Evolutionary conservation across 345 rosid genomes (phyloP).

Genomic region (Zanthoxylum bungeanum): DNA sequence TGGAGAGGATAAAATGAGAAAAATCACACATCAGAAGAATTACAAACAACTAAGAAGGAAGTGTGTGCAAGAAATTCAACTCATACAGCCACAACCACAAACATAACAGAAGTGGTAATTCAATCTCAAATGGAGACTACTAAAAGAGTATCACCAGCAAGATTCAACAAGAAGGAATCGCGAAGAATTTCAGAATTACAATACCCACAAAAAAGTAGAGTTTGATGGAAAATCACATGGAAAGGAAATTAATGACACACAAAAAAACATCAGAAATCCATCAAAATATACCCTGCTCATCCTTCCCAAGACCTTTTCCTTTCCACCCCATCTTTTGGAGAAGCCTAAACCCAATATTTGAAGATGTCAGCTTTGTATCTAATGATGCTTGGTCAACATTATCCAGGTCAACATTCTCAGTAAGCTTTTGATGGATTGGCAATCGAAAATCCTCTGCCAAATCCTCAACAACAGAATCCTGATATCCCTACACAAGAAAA

Average conservation of each 20-base stretch:
- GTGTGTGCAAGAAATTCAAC: neutral
- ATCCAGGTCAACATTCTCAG: slow-evolving; percentile 84
- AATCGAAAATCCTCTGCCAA: slow-evolving; percentile 66
- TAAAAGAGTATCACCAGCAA: neutral
- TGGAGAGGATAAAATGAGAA: neutral
- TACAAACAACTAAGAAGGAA: neutral
- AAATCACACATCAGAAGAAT: neutral
- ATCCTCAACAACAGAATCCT: slow-evolving; percentile 70
- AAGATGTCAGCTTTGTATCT: slow-evolving; percentile 69
- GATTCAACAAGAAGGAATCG: neutral
- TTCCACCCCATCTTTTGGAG: slow-evolving; percentile 99
- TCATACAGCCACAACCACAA: too few relatives aligned
- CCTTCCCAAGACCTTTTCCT: slow-evolving; percentile 94
- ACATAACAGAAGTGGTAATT: too few relatives aligned
- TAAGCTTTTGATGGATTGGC: slow-evolving; percentile 68
- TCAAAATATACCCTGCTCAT: slow-evolving; percentile 69
- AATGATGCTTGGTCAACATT: slow-evolving; percentile 87
- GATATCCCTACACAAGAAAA: slow-evolving; percentile 29
- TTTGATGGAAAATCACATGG: neutral
- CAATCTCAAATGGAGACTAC: too few relatives aligned
- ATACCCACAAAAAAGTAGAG: neutral
- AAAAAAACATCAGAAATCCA: neutral
- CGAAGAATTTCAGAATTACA: neutral
- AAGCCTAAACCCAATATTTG: slow-evolving; percentile 94
- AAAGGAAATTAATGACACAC: neutral